A percentile compares a stretch with the other conserved stretches of the same genome.
Evolutionary conservation across 2,329 filamentous ascomycete genomes (phyloP).

Genomic region (Phaeoacremonium minimum): DNA sequence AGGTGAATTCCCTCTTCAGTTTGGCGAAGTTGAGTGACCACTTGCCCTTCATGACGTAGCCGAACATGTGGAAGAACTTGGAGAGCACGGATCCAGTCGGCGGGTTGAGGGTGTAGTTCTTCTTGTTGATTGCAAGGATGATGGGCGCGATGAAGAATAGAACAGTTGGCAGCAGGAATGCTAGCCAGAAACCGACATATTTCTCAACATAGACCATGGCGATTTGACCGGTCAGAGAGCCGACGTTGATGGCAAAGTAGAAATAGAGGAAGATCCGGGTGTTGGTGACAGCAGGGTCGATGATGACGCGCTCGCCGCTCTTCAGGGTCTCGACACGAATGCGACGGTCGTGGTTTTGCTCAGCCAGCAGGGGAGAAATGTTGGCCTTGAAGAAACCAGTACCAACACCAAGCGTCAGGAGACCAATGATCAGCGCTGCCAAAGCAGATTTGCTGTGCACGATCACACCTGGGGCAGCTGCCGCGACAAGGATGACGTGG

Average conservation of each 20-base stretch:
- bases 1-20: conserved; percentile 53
- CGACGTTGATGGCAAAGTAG: conserved; percentile 65
- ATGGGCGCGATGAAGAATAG: conserved; percentile 60
- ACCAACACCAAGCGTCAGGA: conserved; percentile 51
- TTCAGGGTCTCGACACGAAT: conserved; percentile 50
- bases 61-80: conserved; percentile 57
- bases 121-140: conserved; percentile 56
- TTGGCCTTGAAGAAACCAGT: conserved; percentile 82
- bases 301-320: conserved; percentile 63
- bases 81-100: conserved; percentile 65
- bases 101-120: conserved; percentile 52
- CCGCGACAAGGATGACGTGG: conserved; percentile 61
- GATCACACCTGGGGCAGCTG: conserved; percentile 61
- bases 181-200: conserved; percentile 71
- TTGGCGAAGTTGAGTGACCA: conserved; percentile 8
- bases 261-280: conserved; percentile 65
- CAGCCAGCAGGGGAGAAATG: conserved; percentile 67
- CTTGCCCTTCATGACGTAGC: conserved; percentile 40
- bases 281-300: conserved; percentile 65
- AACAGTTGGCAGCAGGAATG: conserved; percentile 63
- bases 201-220: conserved; percentile 70
- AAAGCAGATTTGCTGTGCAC: conserved; percentile 52
- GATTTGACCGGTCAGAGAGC: conserved; percentile 59
- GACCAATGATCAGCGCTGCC: conserved; percentile 66
- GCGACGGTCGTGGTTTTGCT: conserved; percentile 60